phyloP scores from a whole-genome alignment of 495 filamentous ascomycete species.

The Talaromyces proteolyticus region DNA sequence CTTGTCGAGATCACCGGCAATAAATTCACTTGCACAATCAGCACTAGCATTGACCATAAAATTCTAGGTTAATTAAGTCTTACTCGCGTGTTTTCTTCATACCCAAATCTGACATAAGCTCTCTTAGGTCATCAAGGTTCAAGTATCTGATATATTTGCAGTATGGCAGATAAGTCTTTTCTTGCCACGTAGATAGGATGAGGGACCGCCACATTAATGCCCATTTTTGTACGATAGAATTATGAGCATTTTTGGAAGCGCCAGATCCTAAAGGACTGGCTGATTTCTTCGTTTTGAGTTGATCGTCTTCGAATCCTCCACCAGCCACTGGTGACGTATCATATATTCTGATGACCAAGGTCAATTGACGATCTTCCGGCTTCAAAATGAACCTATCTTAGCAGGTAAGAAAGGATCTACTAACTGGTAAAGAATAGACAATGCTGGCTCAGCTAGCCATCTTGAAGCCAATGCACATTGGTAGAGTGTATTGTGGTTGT shows the following conservation, averaged over 20 bases:
- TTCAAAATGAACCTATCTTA: conserved; percentile 1
- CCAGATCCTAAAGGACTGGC: too few species aligned
- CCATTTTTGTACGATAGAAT: conserved; percentile 48
- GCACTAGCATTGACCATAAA: not conserved
- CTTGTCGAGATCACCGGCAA: conserved; percentile 36
- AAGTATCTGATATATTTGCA: conserved; percentile 60
- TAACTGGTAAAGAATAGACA: conserved; percentile 61
- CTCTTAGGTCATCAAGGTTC: conserved; percentile 52
- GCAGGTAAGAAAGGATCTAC: not conserved
- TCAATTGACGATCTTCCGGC: too few species aligned
- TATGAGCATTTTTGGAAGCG: too few species aligned
- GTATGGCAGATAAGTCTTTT: conserved; percentile 61
- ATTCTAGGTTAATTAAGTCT: not conserved
- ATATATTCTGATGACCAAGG: conserved; percentile 29
- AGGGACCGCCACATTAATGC: conserved; percentile 64
- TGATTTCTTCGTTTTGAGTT: conserved; percentile 21
- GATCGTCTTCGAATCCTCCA: conserved; percentile 30
- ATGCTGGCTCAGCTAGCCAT: conserved; percentile 45
- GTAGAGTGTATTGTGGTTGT: conserved; percentile 20
- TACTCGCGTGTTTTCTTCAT: conserved; percentile 31
- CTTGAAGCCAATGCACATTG: conserved; percentile 21
- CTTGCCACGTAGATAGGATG: conserved; percentile 54
- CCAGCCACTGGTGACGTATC: conserved; percentile 28
- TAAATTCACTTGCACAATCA: conserved; percentile 40
- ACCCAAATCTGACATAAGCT: conserved; percentile 49